Percentiles rank a stretch among this genome's conserved stretches.
Evolutionary conservation across 805 yeast genomes (phyloP).

Genomic region (Allodekkera sacchari): DNA sequence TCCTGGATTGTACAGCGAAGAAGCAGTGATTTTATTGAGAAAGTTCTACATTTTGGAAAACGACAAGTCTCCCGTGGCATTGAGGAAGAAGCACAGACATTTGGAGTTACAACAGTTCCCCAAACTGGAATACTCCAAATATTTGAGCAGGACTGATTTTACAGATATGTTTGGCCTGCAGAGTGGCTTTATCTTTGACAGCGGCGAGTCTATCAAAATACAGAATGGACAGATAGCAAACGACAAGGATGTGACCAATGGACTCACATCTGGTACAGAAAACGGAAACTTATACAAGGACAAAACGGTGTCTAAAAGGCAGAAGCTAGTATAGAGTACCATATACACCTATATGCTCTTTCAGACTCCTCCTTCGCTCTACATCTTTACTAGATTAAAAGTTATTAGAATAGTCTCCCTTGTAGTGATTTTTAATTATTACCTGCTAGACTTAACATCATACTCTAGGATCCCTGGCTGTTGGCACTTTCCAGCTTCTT

Average conservation of each 20-base stretch:
- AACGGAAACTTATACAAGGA: background rate
- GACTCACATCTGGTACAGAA: conserved; percentile 1
- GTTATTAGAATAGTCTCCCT: too few species aligned
- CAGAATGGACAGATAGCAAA: conserved; percentile 5
- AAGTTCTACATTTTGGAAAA: conserved; percentile 83
- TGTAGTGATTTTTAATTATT: too few species aligned
- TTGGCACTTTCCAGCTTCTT: conserved; percentile 3
- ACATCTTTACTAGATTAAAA: too few species aligned
- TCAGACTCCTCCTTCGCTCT: too few species aligned
- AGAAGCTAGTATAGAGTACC: too few species aligned
- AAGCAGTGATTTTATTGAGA: conserved; percentile 75
- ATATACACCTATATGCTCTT: too few species aligned
- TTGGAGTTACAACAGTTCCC: conserved; percentile 54
- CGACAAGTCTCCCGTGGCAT: conserved; percentile 75
- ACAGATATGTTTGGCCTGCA: conserved; percentile 38
- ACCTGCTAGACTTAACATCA: background rate
- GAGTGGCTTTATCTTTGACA: conserved; percentile 16
- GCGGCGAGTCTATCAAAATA: conserved; percentile 19
- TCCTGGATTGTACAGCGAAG: conserved; percentile 76
- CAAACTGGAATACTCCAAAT: conserved; percentile 44
- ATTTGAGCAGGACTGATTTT: conserved; percentile 46
- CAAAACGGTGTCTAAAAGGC: background rate
- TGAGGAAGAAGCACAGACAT: conserved; percentile 60
- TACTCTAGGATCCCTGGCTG: conserved; percentile 6
- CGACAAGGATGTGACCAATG: conserved; percentile 8